A percentile compares a stretch with the other conserved stretches of the same genome.
Evolutionary conservation across 495 filamentous ascomycete genomes (phyloP).

Genomic region (Aspergillus heteromorphus): DNA sequence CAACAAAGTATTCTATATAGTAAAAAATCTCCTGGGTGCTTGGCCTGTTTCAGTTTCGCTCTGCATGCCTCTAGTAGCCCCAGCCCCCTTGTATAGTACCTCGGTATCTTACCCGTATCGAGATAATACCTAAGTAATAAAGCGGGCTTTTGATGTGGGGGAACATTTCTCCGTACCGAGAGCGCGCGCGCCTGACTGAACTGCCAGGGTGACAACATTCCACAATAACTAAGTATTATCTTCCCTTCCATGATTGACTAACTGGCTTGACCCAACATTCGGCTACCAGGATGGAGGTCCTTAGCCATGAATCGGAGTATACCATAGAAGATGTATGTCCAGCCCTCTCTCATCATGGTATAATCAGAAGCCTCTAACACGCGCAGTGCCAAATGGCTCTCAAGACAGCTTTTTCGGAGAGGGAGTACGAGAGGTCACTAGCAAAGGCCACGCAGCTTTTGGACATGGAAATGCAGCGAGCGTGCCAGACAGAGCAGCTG

Average conservation of each 20-base stretch:
- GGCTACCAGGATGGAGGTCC: conserved; percentile 7
- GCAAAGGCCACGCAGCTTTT: conserved; percentile 54
- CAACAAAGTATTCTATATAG: too few relatives aligned
- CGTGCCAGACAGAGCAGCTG: conserved; percentile 58
- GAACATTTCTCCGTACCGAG: too few relatives aligned
- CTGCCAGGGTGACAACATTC: too few relatives aligned
- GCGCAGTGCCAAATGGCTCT: neutral
- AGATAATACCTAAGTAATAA: too few relatives aligned
- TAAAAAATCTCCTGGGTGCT: too few relatives aligned
- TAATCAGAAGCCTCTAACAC: neutral
- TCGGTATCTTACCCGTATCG: too few relatives aligned
- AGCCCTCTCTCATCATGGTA: neutral
- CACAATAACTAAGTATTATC: neutral
- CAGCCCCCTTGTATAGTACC: too few relatives aligned
- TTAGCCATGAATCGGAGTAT: conserved; percentile 10
- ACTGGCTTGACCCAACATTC: neutral
- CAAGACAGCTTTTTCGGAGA: conserved; percentile 45
- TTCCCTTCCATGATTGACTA: neutral
- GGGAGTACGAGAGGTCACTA: conserved; percentile 56
- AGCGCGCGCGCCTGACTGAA: too few relatives aligned
- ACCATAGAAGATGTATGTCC: conserved; percentile 24
- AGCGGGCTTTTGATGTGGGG: too few relatives aligned
- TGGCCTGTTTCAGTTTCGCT: too few relatives aligned
- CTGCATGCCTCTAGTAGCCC: too few relatives aligned
- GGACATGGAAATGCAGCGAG: conserved; percentile 63